Evolutionary conservation across 129 eudicot genomes (phyloP).

Genomic region (Logfia minima): DNA sequence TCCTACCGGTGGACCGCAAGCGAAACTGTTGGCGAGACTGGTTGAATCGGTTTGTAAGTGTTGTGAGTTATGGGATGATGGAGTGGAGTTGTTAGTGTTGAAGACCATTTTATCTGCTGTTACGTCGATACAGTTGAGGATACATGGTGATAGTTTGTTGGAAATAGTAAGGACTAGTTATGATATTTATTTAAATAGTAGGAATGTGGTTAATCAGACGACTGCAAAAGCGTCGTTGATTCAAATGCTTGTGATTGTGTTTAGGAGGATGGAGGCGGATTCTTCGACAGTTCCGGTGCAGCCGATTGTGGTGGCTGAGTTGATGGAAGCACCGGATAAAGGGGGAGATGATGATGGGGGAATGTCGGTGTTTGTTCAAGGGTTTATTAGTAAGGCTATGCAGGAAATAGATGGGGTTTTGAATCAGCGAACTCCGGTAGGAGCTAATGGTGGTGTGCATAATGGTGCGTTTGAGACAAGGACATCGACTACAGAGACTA

Average conservation of each 20-base stretch:
- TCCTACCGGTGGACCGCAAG: conserved; percentile 50
- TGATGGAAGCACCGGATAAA: conserved; percentile 79
- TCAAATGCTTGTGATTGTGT: conserved; percentile 97
- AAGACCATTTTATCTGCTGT: conserved; percentile 83
- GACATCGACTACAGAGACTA: conserved; percentile 71
- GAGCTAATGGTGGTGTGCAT: conserved; percentile 51
- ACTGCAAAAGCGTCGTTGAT: conserved; percentile 90
- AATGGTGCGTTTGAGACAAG: conserved; percentile 95
- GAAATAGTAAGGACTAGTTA: conserved; percentile 83
- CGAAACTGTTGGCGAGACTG: conserved; percentile 55
- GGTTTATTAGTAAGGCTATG: conserved; percentile 89
- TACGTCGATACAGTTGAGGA: conserved; percentile 62
- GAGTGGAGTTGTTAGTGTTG: conserved; percentile 64
- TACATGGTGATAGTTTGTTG: conserved; percentile 89
- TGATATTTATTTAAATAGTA: conserved; percentile 74
- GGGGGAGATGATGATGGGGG: conserved; percentile 59
- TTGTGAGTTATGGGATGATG: conserved; percentile 65
- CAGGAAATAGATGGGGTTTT: conserved; percentile 92
- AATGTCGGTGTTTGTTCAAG: conserved; percentile 81
- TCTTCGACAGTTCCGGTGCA: conserved; percentile 75
- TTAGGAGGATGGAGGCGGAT: conserved; percentile 98
- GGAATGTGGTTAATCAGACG: conserved; percentile 90
- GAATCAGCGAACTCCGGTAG: conserved; percentile 55
- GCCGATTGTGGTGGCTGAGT: conserved; percentile 95
- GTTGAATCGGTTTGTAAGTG: conserved; percentile 81